These are phyloP conservation scores for Schizosaccharomyces pombe DNA, from an alignment of 805 yeast genomes.

Conservation along the genomic window DNA sequence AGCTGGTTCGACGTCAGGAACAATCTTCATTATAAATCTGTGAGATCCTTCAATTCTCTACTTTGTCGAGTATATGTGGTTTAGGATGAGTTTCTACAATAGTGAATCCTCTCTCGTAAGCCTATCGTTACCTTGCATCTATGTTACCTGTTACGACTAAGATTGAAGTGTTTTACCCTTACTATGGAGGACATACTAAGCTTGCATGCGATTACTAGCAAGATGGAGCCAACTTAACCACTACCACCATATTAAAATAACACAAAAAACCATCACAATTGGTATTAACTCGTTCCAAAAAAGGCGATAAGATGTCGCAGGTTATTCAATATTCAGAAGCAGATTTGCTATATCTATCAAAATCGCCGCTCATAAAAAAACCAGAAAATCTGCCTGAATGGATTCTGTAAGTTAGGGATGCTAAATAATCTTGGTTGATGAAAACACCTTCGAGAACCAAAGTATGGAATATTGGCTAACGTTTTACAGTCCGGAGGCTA, in stretches of 20 bases:
- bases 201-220: too few relatives aligned
- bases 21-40: background rate
- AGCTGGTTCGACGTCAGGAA: background rate
- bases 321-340: background rate
- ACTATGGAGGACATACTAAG: too few relatives aligned
- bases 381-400: background rate
- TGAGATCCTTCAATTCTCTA: background rate
- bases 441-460: background rate
- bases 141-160: background rate
- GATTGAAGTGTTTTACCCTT: background rate
- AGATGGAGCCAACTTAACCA: background rate
- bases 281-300: too few relatives aligned
- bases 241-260: background rate
- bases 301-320: background rate
- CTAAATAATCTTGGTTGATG: background rate
- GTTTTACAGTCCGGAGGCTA: background rate
- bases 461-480: background rate
- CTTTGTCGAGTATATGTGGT: too few relatives aligned
- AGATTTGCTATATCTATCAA: background rate
- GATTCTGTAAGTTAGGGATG: background rate
- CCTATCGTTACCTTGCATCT: too few relatives aligned
- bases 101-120: too few relatives aligned
- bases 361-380: slow-evolving; percentile 1
- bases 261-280: too few relatives aligned
- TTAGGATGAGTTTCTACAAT: too few relatives aligned